Evolutionary conservation across 2,329 filamentous ascomycete genomes (phyloP), one percentile per base, ranked within the genome.

Genomic region (Nemania sp.): DNA sequence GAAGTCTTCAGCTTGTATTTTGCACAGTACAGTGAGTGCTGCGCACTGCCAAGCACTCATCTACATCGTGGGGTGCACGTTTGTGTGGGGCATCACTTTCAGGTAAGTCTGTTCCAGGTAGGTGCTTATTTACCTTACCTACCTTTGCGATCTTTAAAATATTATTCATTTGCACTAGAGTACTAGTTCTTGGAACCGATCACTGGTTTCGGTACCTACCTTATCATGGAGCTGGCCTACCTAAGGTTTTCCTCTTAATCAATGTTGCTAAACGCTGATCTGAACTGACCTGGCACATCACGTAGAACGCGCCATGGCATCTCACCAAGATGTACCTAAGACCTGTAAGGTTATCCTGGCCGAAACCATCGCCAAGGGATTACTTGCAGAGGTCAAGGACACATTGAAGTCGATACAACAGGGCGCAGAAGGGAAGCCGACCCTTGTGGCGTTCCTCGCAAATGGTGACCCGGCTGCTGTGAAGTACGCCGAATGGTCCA

Each of bases 401-500:
- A 92, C 91, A 6, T 84, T 97, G 68, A 87, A 88, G 76, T 90
- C 89, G 72, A 84, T 97, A 55, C 86, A 90, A 76, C 89, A 87
- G 72, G 84, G 80, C 38, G 78, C 79, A 68, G 80, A 81, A 66
- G 74, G 78, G 49, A 84, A 90, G 78, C 94, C 96, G 38, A 90
- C 92, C 69, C 87, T 99, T 61, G 92, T 95, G 52, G 96, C 95
- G 67, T 97, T 98, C 81, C 86, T 99, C 64, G 94, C 95, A 73
- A 98, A 97, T 81, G 88, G 88, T 72, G 96, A 99, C 81, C 93
- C 94, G 32, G 93, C 94, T 45, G 95, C 95, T 35, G 86, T 92
- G 75, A 93, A 97, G 84, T 98, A 99, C 79, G 96, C 96, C 62
- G 93, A 98, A 80, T 98, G 93, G 93, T 98, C 95, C 47, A 93